Percentiles rank a stretch among this genome's conserved stretches.
Conservation (phyloP, 192 early-diverging fungal genomes). For the Backusella psychrophila region DNA sequence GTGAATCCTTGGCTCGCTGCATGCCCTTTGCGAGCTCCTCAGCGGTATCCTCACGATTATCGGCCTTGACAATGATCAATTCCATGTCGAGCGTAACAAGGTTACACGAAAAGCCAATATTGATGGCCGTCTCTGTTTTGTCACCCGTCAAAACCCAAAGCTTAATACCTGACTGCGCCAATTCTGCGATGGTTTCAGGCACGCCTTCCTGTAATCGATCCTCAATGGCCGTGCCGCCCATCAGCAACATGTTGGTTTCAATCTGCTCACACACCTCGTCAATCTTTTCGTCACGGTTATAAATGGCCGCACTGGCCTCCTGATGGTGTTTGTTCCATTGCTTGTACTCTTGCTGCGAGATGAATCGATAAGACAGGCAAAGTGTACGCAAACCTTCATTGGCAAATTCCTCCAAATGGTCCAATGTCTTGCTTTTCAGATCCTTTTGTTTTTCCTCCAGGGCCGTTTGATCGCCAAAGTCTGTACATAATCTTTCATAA, state of each 20-base stretch:
- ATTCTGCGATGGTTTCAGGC: conserved; percentile 85
- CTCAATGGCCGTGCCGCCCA: conserved; percentile 97
- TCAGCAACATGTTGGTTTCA: conserved; percentile 74
- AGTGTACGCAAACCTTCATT: conserved; percentile 86
- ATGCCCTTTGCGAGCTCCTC: conserved; percentile 74
- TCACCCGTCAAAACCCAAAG: conserved; percentile 98
- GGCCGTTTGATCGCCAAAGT: conserved; percentile 33
- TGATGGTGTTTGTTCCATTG: conserved; percentile 71
- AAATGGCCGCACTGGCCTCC: conserved; percentile 67
- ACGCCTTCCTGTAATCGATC: conserved; percentile 97
- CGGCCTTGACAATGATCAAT: conserved; percentile 73
- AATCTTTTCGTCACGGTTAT: conserved; percentile 79
- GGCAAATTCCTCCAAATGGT: conserved; percentile 86
- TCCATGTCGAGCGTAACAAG: conserved; percentile 83
- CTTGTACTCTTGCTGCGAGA: conserved; percentile 68
- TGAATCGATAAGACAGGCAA: conserved; percentile 77
- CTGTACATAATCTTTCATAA: conserved; percentile 64
- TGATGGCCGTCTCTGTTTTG: conserved; percentile 97
- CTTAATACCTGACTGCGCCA: conserved; percentile 90
- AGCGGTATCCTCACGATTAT: conserved; percentile 53
- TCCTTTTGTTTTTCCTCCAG: conserved; percentile 58
- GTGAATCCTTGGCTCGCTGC: conserved; percentile 36
- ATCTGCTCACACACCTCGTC: conserved; percentile 78
- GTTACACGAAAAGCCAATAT: conserved; percentile 97
- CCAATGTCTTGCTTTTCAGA: conserved; percentile 64